phyloP scores from a whole-genome alignment of 2,329 filamentous ascomycete species.

The Fusarium tupiense region DNA sequence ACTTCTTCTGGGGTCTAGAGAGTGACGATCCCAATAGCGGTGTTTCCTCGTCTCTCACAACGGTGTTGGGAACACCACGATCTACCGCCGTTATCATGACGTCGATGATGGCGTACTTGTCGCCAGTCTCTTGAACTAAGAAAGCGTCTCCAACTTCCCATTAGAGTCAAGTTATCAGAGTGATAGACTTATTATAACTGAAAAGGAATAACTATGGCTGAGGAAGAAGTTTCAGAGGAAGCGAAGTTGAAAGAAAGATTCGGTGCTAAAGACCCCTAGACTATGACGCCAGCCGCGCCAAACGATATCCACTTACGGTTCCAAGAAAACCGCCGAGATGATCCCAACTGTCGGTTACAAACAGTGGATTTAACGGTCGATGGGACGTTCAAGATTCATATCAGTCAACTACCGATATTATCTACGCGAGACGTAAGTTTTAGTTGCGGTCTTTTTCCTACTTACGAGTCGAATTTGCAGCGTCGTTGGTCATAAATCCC shows the following conservation, averaged over 20 bases:
- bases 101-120: not conserved
- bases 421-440: not conserved
- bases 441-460: not conserved
- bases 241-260: slow-evolving; percentile 26
- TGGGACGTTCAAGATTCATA: not conserved
- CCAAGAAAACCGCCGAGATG: slow-evolving; percentile 13
- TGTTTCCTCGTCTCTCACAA: slow-evolving; percentile 30
- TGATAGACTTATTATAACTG: no score
- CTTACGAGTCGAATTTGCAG: not conserved
- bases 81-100: slow-evolving; percentile 8
- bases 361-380: not conserved
- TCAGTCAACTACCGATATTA: not conserved
- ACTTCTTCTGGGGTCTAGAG: not conserved
- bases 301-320: slow-evolving; percentile 25
- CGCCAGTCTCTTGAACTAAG: no score
- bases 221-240: not conserved
- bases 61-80: not conserved
- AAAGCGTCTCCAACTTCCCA: not conserved
- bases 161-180: not conserved
- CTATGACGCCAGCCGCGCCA: slow-evolving; percentile 27
- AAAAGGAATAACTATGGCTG: not conserved
- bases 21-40: slow-evolving; percentile 19
- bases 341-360: not conserved
- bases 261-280: slow-evolving; percentile 14
- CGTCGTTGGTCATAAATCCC: not conserved